Evolutionary conservation across 163 green algal genomes (phyloP).

Genomic region (Smithsoniella earleae): DNA sequence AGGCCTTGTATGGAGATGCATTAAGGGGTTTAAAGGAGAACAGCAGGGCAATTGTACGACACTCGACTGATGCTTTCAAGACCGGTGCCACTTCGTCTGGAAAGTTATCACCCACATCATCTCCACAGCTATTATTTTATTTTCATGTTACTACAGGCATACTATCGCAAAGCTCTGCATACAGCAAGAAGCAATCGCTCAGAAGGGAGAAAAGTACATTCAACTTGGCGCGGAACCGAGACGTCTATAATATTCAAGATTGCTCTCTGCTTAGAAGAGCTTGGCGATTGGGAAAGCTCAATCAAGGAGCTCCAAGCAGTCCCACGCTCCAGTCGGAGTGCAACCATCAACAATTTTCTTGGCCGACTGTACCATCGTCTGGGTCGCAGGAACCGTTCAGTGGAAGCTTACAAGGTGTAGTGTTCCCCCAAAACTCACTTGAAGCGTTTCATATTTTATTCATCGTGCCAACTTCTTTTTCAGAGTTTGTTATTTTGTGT

Average conservation of each 20-base stretch:
- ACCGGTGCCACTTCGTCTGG: no score
- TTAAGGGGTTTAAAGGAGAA: not conserved
- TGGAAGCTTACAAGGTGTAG: constrained; percentile 24
- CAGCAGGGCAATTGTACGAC: constrained; percentile 9
- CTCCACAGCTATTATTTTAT: no score
- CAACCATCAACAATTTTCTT: constrained; percentile 12
- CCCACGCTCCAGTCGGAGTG: not conserved
- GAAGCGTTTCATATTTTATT: no score
- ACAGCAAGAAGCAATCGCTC: no score
- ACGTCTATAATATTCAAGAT: constrained; percentile 10
- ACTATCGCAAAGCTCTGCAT: constrained; percentile 4
- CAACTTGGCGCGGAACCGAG: no score
- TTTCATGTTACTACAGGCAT: constrained; percentile 9
- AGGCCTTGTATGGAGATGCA: constrained; percentile 4
- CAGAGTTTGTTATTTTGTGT: not conserved
- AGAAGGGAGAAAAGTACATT: no score
- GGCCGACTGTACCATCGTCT: constrained; percentile 3
- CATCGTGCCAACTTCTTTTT: not conserved
- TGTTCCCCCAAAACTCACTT: no score
- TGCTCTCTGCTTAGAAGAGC: constrained; percentile 5
- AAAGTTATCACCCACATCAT: no score
- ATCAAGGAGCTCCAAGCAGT: constrained; percentile 17
- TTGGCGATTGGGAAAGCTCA: not conserved
- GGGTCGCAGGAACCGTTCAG: not conserved
- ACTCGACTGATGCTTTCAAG: no score